These are phyloP conservation scores for Tremellales sp. DNA, from an alignment of 1,284 basidiomycete genomes.

Conservation along the genomic window DNA sequence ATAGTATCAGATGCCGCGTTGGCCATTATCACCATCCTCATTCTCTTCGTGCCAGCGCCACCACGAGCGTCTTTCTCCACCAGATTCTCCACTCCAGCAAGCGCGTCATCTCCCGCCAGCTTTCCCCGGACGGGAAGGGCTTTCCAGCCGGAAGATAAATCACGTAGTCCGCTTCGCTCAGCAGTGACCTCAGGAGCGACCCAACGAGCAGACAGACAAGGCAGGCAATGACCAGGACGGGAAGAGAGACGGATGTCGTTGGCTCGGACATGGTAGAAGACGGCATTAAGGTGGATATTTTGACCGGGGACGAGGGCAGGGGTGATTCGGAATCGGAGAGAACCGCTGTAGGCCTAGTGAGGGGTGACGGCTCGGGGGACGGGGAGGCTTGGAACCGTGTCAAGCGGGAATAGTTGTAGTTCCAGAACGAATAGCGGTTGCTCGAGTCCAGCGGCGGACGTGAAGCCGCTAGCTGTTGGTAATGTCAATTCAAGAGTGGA, in stretches of 20 bases:
- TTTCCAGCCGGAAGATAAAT: constrained; percentile 59
- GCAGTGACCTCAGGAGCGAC: constrained; percentile 76
- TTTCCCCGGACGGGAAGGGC: constrained; percentile 43
- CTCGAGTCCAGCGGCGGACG: constrained; percentile 3
- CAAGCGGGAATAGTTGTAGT: constrained; percentile 20
- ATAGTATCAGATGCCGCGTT: not conserved
- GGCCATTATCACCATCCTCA: not conserved
- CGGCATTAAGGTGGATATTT: not conserved
- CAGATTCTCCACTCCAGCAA: constrained; percentile 58
- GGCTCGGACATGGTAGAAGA: not conserved
- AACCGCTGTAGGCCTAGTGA: constrained; percentile 5
- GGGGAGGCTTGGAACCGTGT: constrained; percentile 18
- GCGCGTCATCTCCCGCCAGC: constrained; percentile 78
- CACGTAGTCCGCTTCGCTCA: constrained; percentile 83
- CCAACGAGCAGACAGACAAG: constrained; percentile 88
- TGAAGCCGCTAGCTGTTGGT: not conserved
- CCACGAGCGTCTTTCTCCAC: constrained; percentile 50
- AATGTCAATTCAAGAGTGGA: too few species aligned
- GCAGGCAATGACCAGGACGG: constrained; percentile 65
- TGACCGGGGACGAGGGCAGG: not conserved
- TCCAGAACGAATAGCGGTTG: constrained; percentile 22
- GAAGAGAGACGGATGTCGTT: constrained; percentile 34
- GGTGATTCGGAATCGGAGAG: not conserved
- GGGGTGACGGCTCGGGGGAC: constrained; percentile 13
- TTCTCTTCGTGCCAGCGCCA: constrained; percentile 45